Percentiles rank a stretch among this genome's conserved stretches.
These are phyloP conservation scores for Colletotrichum godetiae DNA, from an alignment of 2,329 filamentous ascomycete genomes.

Conservation along the genomic window DNA sequence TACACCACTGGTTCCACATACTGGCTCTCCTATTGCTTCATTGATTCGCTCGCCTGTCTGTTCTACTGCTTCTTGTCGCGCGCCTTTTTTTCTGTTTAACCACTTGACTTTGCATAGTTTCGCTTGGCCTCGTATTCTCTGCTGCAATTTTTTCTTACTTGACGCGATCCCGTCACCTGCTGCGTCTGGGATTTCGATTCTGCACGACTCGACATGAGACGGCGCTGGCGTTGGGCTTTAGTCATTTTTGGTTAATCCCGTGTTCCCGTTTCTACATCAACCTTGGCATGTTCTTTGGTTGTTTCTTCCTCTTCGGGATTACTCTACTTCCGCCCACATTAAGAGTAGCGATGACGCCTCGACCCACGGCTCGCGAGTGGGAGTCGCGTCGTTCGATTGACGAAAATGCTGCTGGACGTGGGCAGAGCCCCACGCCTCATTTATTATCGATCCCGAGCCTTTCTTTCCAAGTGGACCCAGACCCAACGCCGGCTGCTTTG, in stretches of 20 bases:
- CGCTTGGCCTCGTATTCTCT: constrained; percentile 2
- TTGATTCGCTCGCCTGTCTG: not conserved
- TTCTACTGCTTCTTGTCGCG: not conserved
- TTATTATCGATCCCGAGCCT: constrained; percentile 14
- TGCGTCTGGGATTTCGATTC: not conserved
- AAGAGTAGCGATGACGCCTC: constrained; percentile 14
- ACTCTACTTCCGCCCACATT: not conserved
- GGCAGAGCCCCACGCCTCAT: constrained; percentile 28
- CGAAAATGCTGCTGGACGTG: constrained; percentile 9
- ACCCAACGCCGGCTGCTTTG: not conserved
- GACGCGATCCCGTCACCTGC: not conserved
- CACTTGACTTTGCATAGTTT: not conserved
- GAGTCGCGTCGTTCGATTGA: constrained; percentile 10
- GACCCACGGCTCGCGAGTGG: constrained; percentile 9
- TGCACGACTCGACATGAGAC: not conserved
- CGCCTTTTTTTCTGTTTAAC: not conserved
- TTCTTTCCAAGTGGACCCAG: constrained; percentile 21
- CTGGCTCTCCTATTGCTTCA: not conserved
- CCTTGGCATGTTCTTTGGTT: not conserved
- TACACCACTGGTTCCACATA: not conserved
- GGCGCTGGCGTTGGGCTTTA: not conserved
- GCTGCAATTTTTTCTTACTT: not conserved
- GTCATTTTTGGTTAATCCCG: constrained; percentile 19
- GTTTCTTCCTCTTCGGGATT: not conserved
- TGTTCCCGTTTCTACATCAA: not conserved